Percentiles rank a stretch among this genome's conserved stretches.
These are phyloP conservation scores for Penicillium alfredii DNA, from an alignment of 495 filamentous ascomycete species.

Conservation along the genomic window DNA sequence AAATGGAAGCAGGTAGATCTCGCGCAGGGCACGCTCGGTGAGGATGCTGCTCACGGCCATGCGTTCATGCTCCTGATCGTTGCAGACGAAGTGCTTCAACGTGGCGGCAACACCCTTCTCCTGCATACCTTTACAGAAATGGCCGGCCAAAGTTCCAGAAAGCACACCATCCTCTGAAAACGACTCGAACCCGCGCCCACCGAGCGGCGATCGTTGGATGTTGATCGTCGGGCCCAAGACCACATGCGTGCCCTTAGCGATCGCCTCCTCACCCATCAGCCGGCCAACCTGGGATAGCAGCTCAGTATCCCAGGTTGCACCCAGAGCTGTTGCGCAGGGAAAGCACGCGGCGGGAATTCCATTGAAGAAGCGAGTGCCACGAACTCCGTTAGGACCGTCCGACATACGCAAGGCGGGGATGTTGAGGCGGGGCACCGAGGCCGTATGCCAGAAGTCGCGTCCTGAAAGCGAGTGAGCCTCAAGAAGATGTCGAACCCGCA, in stretches of 20 bases:
- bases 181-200: constrained; percentile 67
- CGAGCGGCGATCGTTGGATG: constrained; percentile 62
- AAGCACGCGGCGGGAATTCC: constrained; percentile 62
- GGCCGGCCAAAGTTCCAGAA: constrained; percentile 54
- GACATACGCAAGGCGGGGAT: constrained; percentile 65
- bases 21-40: constrained; percentile 63
- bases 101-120: constrained; percentile 56
- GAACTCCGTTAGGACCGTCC: constrained; percentile 71
- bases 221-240: constrained; percentile 70
- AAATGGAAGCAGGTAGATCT: constrained; percentile 73
- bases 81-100: constrained; percentile 67
- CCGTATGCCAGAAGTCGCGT: constrained; percentile 75
- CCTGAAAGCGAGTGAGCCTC: too few species aligned
- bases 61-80: constrained; percentile 64
- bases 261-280: constrained; percentile 62
- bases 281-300: constrained; percentile 55
- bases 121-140: constrained; percentile 60
- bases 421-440: constrained; percentile 57
- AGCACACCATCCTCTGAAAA: constrained; percentile 70
- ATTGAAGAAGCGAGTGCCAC: constrained; percentile 69
- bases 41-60: constrained; percentile 62
- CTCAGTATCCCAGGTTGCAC: constrained; percentile 62
- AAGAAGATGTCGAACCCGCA: too few species aligned
- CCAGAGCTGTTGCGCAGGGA: constrained; percentile 63
- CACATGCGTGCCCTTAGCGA: constrained; percentile 64